A percentile compares a stretch with the other conserved stretches of the same genome.
phyloP scores from a whole-genome alignment of 139 green algal species.

The Protoeuglena noctilucae region DNA sequence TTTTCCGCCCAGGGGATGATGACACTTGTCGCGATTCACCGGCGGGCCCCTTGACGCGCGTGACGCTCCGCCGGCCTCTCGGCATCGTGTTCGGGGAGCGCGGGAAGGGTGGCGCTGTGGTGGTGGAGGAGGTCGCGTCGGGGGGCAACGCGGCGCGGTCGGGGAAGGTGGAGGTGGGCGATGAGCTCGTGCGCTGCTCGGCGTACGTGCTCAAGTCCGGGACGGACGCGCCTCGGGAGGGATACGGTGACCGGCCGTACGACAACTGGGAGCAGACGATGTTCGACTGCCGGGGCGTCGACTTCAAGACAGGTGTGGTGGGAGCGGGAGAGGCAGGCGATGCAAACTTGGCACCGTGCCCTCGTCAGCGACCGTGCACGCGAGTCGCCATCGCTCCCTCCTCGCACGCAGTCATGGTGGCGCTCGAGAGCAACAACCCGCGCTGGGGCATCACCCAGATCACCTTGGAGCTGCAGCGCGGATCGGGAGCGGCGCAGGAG shows the following conservation, averaged over 20 bases:
- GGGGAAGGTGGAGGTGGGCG: conserved; percentile 13
- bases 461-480: not conserved
- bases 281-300: not conserved
- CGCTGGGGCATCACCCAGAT: not conserved
- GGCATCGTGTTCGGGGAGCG: not conserved
- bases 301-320: not conserved
- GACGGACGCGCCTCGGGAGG: not conserved
- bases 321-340: too few relatives aligned
- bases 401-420: not conserved
- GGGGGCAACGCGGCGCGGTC: conserved; percentile 15
- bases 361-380: too few relatives aligned
- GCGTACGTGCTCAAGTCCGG: not conserved
- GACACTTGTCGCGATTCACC: too few relatives aligned
- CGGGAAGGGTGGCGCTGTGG: conserved; percentile 9
- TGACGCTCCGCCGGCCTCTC: not conserved
- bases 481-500: not conserved
- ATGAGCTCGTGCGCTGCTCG: conserved; percentile 9
- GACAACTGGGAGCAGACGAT: not conserved
- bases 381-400: too few relatives aligned
- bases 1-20: too few relatives aligned
- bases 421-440: not conserved
- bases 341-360: too few relatives aligned
- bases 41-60: too few relatives aligned
- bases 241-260: not conserved
- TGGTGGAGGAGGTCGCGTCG: conserved; percentile 13